Conservation (phyloP, 2,329 filamentous ascomycete genomes). For the Madurella fahalii region DNA sequence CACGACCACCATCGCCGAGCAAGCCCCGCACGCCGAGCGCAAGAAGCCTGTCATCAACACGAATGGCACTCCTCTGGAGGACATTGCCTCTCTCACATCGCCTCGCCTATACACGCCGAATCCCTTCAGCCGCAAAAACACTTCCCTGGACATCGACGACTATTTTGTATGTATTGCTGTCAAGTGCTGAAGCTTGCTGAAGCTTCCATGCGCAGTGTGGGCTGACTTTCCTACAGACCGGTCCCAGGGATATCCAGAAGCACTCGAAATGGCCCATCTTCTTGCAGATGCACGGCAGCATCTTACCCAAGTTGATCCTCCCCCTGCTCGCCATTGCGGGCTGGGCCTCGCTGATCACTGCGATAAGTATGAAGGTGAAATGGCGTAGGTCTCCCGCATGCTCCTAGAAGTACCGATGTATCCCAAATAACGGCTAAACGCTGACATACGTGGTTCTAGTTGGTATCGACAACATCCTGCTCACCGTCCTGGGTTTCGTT, state of each 20-base stretch:
- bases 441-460: constrained; percentile 20
- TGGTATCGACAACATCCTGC: constrained; percentile 63
- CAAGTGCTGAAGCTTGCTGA: not conserved
- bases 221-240: constrained; percentile 33
- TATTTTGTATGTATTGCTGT: constrained; percentile 39
- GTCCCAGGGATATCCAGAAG: constrained; percentile 65
- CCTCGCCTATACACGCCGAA: constrained; percentile 28
- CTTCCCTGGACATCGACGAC: constrained; percentile 39
- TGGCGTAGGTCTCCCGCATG: constrained; percentile 11
- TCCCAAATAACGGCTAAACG: not conserved
- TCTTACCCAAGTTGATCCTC: constrained; percentile 68
- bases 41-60: constrained; percentile 7
- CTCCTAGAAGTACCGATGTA: not conserved
- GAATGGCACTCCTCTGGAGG: constrained; percentile 13
- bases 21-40: not conserved
- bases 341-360: constrained; percentile 65
- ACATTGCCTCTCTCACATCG: constrained; percentile 27
- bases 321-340: constrained; percentile 58
- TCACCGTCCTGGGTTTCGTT: constrained; percentile 82
- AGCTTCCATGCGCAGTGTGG: not conserved
- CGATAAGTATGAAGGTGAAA: constrained; percentile 38
- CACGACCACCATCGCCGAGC: not conserved
- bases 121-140: constrained; percentile 31
- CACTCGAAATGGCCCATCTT: constrained; percentile 79
- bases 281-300: constrained; percentile 71